A percentile compares a stretch with the other conserved stretches of the same genome.
Conservation (phyloP, 768 basidiomycete genomes). For the Suillus occidentalis region DNA sequence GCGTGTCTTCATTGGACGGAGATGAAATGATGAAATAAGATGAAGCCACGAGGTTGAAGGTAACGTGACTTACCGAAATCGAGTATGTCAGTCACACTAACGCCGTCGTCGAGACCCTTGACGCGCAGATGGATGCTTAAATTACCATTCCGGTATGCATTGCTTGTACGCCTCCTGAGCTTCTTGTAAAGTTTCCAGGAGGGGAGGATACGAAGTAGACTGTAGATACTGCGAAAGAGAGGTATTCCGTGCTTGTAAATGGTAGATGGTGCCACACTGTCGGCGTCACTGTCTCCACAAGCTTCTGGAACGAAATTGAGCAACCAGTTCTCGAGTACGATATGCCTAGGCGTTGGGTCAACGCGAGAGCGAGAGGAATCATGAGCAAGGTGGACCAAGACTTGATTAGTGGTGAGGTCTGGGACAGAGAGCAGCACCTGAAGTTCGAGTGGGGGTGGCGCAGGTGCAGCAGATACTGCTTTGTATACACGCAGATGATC, state of each 20-base stretch:
- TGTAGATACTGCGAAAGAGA: constrained; percentile 76
- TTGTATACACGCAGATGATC: constrained; percentile 61
- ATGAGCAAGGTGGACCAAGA: constrained; percentile 64
- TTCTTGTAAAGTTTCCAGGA: constrained; percentile 73
- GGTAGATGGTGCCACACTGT: constrained; percentile 65
- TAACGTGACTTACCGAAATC: constrained; percentile 40
- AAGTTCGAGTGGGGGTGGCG: constrained; percentile 54
- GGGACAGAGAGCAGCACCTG: constrained; percentile 73
- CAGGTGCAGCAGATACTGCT: constrained; percentile 46
- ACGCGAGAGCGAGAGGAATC: constrained; percentile 61
- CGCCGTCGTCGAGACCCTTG: constrained; percentile 33
- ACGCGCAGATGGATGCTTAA: constrained; percentile 52
- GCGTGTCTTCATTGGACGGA: constrained; percentile 36
- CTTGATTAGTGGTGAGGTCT: constrained; percentile 67
- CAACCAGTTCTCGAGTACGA: constrained; percentile 74
- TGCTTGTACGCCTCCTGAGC: constrained; percentile 44
- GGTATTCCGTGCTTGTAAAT: constrained; percentile 87
- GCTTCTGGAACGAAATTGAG: constrained; percentile 41
- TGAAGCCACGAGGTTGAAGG: constrained; percentile 17
- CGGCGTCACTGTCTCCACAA: constrained; percentile 25
- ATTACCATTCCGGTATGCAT: constrained; percentile 40
- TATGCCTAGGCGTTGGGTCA: constrained; percentile 65
- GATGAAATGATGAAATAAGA: constrained; percentile 22
- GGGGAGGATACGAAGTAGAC: constrained; percentile 70
- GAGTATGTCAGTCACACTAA: constrained; percentile 24